A percentile compares a stretch with the other conserved stretches of the same genome.
Conservation (phyloP, 495 filamentous ascomycete genomes). For the Lichenothelia convexa region DNA sequence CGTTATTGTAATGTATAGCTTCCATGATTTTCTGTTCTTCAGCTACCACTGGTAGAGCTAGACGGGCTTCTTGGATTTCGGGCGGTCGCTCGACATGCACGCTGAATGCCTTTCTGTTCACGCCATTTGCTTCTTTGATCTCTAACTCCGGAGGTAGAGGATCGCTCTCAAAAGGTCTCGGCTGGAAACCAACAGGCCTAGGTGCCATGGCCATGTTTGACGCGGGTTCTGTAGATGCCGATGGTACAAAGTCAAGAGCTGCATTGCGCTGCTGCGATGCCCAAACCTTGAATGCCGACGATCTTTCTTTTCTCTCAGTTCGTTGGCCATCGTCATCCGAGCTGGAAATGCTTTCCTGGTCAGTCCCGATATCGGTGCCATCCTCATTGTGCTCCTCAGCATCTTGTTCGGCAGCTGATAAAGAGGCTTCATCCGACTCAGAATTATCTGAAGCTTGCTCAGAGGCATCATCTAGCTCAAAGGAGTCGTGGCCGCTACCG, state of each 20-base stretch:
- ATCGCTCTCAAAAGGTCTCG: slow-evolving; percentile 48
- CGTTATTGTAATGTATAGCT: slow-evolving; percentile 73
- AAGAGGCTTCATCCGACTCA: neutral
- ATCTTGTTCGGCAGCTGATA: slow-evolving; percentile 2
- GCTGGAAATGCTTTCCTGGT: slow-evolving; percentile 26
- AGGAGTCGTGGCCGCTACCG: too few relatives aligned
- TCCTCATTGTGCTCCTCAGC: slow-evolving; percentile 8
- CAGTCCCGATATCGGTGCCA: slow-evolving; percentile 17
- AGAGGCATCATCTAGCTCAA: too few relatives aligned
- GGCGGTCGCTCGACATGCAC: slow-evolving; percentile 50
- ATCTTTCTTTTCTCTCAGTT: slow-evolving; percentile 19
- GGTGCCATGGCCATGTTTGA: slow-evolving; percentile 9
- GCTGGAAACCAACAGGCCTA: slow-evolving; percentile 32
- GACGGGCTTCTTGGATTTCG: slow-evolving; percentile 57
- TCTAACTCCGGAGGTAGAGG: slow-evolving; percentile 59
- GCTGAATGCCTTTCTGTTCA: slow-evolving; percentile 53
- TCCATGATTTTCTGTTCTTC: slow-evolving; percentile 99
- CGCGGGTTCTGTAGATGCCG: slow-evolving; percentile 14
- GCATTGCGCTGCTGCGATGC: slow-evolving; percentile 71
- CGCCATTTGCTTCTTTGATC: slow-evolving; percentile 33
- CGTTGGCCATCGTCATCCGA: slow-evolving; percentile 2
- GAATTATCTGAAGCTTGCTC: neutral
- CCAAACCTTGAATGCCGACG: slow-evolving; percentile 86
- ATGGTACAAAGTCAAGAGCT: slow-evolving; percentile 42
- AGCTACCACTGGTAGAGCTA: slow-evolving; percentile 74